Conservation (phyloP, 352 stramenopile species). For the Pythium diclinum region DNA sequence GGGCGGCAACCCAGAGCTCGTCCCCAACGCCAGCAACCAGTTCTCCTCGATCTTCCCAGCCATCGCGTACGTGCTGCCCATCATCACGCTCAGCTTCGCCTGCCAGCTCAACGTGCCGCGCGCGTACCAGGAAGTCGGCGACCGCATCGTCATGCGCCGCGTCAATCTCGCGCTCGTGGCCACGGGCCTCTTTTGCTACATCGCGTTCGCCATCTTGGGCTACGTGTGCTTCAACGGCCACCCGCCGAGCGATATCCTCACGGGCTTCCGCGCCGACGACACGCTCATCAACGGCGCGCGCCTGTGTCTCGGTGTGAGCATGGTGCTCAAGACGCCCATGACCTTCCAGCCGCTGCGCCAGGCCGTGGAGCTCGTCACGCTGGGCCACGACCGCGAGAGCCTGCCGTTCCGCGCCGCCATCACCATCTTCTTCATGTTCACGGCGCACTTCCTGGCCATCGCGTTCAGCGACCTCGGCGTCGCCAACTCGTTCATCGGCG, state of each 20-base stretch:
- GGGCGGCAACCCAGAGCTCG: slow-evolving; percentile 41
- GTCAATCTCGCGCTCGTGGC: slow-evolving; percentile 63
- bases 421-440: slow-evolving; percentile 66
- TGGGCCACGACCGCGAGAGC: slow-evolving; percentile 69
- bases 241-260: slow-evolving; percentile 83
- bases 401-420: slow-evolving; percentile 64
- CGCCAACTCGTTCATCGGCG: slow-evolving; percentile 77
- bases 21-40: slow-evolving; percentile 40
- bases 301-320: slow-evolving; percentile 64
- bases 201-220: slow-evolving; percentile 62
- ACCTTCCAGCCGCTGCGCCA: slow-evolving; percentile 83
- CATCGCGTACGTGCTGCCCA: slow-evolving; percentile 70
- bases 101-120: slow-evolving; percentile 81
- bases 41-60: slow-evolving; percentile 61
- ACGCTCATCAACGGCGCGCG: slow-evolving; percentile 75
- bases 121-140: slow-evolving; percentile 72
- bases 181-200: slow-evolving; percentile 55
- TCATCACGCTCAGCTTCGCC: slow-evolving; percentile 78
- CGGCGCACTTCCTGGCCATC: slow-evolving; percentile 57
- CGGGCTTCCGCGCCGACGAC: slow-evolving; percentile 64
- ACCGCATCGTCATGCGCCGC: slow-evolving; percentile 64
- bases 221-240: slow-evolving; percentile 80
- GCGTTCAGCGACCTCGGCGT: slow-evolving; percentile 62
- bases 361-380: slow-evolving; percentile 65
- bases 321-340: slow-evolving; percentile 84